Evolutionary conservation across 2,329 filamentous ascomycete species (phyloP), one percentile per base, ranked within the genome.

Genomic region (Cercospora sp.): DNA sequence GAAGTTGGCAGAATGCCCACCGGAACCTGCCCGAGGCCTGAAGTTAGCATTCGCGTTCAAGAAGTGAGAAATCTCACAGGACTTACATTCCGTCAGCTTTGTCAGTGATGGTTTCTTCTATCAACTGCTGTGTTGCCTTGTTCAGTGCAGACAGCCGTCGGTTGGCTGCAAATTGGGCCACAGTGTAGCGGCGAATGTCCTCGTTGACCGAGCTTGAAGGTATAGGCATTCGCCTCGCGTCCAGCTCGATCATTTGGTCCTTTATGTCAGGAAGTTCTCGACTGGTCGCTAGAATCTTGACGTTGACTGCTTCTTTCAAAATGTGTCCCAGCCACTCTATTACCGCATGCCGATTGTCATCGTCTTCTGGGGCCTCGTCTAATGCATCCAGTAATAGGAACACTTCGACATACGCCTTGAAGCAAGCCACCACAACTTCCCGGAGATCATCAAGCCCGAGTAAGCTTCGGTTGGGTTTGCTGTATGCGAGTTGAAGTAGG

Each of bases 371-470:
- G 67, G 72, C 77, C 57, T 79, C 77, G 48, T 80, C 76, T 18
- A 79, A 66, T 28, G 78, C 77, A 69, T 79, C 77, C 12, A 80
- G 39, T 2, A 77, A 70, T 16, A 79, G 67, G 59, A 73, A 78
- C 0, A 75, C 72, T 55, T 26, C 77, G 72, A 31, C 53, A 57
- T 55, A 68, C 39, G 69, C 42, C 33, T 61, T 23, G 16, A 74
- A 55, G 16, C 55, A 67, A n/a, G 62, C 12, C 6, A 59, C 8
- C n/a, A 73, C 28, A 18, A 74, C 69, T 20, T 64, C 61, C 23
- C 72, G 16, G 1, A 74, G 69, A 33, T 72, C 70, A 10, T 70
- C 53, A 2, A 58, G 36, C 10, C 65, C 57, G 10, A 59, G 69
- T 13, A 30, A n/a, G 36, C 63, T 67, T 64, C 60, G 12, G 18